These are phyloP conservation scores for Puccinellia tenuiflora DNA, from an alignment of 176 grass and related monocot species.

Conservation along the genomic window DNA sequence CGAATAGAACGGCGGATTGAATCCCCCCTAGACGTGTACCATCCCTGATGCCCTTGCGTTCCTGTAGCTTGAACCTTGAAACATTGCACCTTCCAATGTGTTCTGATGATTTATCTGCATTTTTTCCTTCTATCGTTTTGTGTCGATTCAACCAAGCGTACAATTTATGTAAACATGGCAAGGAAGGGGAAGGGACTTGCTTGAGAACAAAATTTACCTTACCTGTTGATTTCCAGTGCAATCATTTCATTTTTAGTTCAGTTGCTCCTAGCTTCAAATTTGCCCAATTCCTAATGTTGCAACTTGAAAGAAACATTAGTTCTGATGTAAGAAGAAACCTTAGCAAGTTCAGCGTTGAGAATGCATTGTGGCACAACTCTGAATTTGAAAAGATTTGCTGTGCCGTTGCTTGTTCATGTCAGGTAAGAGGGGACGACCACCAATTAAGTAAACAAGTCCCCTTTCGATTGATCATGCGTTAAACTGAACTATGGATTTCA, in stretches of 20 bases:
- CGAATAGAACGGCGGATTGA: background rate
- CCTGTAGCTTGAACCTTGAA: background rate
- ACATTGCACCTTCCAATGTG: background rate
- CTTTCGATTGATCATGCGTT: background rate
- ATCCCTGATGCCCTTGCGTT: background rate
- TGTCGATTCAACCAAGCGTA: background rate
- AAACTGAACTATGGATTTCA: background rate
- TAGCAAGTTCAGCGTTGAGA: background rate
- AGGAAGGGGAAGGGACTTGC: background rate
- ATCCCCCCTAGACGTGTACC: background rate
- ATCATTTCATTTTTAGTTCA: background rate
- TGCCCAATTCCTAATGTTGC: background rate
- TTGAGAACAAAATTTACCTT: background rate
- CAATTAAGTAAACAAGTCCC: constrained; percentile 20
- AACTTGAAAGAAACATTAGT: background rate
- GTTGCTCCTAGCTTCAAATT: background rate
- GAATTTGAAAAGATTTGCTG: background rate
- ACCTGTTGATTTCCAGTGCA: background rate
- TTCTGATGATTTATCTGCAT: background rate
- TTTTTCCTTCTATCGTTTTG: background rate
- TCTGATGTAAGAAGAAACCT: background rate
- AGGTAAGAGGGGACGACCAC: background rate
- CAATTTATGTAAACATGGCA: background rate
- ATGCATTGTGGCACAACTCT: background rate
- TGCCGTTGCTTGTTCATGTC: constrained; percentile 1